Evolutionary conservation across 805 yeast species (phyloP), one percentile per base, ranked within the genome.

Genomic region (Ogataea ramenticola): DNA sequence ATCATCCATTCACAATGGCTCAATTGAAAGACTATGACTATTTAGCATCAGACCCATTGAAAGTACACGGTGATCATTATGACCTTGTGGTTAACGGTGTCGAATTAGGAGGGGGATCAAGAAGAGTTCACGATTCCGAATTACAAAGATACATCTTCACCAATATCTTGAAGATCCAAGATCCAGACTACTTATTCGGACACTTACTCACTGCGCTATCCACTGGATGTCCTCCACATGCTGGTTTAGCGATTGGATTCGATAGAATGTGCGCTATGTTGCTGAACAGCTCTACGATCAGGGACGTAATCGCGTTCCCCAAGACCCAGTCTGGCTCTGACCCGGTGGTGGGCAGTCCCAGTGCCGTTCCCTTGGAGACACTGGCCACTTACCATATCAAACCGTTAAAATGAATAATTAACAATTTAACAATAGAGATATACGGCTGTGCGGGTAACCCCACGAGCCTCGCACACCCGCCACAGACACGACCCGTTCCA

Each of bases 211-310:
- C 71, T 35, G 96, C 96, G 0, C 75, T 93, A 44, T 77, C 77
- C 21, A 78, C 85, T 66, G 99, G 99, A 1, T 88, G 98, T 56
- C 99, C 99, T 1, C 99, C 99, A 1, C 99, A 93, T 65, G 96
- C 97, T 2, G 99, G 99, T 0, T 70, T 93, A 33, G 99, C 99
- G 0, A 70, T 93, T 31, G 99, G 99, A 0, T 86, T 93, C 52
- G 99, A 93, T 60, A 70, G 99, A 49, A 68, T 93, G 70, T 81
- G 95, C 54, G 93, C 99, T 0, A 88, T 91, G 91, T 59, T 91
- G 29, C 62, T 82, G n/a, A 93, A 88, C 0, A 71, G 82, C 17
- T 56, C 70, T 4, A 86, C 87, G 49, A 90, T 93, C 30, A 68
- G 96, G 51, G 97, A 93, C 57, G 98, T 93, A 3, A 83, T 93